Conservation (phyloP, 176 grass and related monocot genomes). For the Typha latifolia region DNA sequence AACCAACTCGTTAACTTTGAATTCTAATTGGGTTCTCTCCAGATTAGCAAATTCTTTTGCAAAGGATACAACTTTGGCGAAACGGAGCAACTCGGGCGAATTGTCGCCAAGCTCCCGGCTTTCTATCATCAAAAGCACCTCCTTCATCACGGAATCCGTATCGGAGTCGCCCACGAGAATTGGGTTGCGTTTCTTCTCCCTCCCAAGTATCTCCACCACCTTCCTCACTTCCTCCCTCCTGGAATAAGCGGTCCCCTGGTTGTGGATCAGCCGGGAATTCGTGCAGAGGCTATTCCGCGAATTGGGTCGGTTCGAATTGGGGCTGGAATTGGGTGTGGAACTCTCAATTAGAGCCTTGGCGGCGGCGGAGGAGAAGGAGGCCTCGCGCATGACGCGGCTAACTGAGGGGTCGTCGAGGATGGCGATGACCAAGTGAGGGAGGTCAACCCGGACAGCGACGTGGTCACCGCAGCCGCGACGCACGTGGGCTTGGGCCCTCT, state of each 20-base stretch:
- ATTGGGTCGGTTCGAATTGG: too few relatives aligned
- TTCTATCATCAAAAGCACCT: slow-evolving; percentile 41
- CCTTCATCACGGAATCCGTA: slow-evolving; percentile 50
- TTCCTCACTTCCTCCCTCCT: slow-evolving; percentile 50
- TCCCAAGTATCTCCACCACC: slow-evolving; percentile 45
- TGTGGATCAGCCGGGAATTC: slow-evolving; percentile 32
- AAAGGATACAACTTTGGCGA: slow-evolving; percentile 32
- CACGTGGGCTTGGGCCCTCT: slow-evolving; percentile 84
- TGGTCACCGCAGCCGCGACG: slow-evolving; percentile 40
- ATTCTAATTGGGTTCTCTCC: slow-evolving; percentile 27
- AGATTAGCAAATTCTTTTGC: slow-evolving; percentile 22
- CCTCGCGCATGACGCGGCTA: slow-evolving; percentile 91
- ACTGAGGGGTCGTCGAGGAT: slow-evolving; percentile 92
- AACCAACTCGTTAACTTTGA: slow-evolving; percentile 47
- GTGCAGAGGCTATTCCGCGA: slow-evolving; percentile 11
- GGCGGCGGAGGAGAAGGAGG: slow-evolving; percentile 53
- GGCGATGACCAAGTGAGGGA: slow-evolving; percentile 57
- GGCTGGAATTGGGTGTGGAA: too few relatives aligned
- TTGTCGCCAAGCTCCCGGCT: slow-evolving; percentile 37
- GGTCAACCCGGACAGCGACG: slow-evolving; percentile 43
- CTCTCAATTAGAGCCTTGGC: background rate
- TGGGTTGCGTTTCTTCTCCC: slow-evolving; percentile 50
- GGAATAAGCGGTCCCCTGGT: slow-evolving; percentile 12
- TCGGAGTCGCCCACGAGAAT: slow-evolving; percentile 72
- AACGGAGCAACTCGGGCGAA: background rate